These are phyloP conservation scores for Aspergillus oerlinghausenensis DNA, from an alignment of 2,329 filamentous ascomycete genomes.

Conservation along the genomic window DNA sequence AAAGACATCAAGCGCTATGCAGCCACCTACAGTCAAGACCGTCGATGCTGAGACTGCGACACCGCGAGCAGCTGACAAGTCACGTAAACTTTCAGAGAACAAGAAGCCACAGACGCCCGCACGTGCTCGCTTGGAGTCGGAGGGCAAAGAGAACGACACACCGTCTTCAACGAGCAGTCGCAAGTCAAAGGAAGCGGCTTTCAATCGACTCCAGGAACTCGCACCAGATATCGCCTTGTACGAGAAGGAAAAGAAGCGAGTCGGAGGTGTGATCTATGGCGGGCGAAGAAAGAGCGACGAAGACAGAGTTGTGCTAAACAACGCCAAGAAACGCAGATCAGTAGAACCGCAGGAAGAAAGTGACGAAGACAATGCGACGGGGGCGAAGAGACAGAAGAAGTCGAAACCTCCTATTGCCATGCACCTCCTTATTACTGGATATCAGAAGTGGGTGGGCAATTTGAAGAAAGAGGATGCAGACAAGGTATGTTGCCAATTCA, in stretches of 20 bases:
- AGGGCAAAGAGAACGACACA: slow-evolving; percentile 78
- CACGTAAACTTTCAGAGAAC: slow-evolving; percentile 24
- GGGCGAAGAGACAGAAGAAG: slow-evolving; percentile 60
- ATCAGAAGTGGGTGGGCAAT: slow-evolving; percentile 73
- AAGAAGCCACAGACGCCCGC: slow-evolving; percentile 50
- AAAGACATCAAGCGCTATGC: slow-evolving; percentile 16
- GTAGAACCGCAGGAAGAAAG: slow-evolving; percentile 46
- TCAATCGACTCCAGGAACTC: slow-evolving; percentile 69
- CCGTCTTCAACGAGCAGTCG: slow-evolving; percentile 72
- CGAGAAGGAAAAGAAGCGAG: slow-evolving; percentile 87
- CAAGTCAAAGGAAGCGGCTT: slow-evolving; percentile 81
- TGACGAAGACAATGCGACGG: slow-evolving; percentile 52
- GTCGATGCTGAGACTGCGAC: slow-evolving; percentile 20
- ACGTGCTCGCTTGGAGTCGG: slow-evolving; percentile 46
- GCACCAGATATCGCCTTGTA: slow-evolving; percentile 84
- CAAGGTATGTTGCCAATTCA: slow-evolving; percentile 55
- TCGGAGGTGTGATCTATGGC: slow-evolving; percentile 60
- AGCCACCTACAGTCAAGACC: slow-evolving; percentile 17
- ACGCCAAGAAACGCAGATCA: slow-evolving; percentile 41
- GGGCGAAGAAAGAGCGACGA: slow-evolving; percentile 45
- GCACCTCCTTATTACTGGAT: slow-evolving; percentile 77
- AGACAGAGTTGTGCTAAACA: slow-evolving; percentile 29
- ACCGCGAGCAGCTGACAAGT: slow-evolving; percentile 24
- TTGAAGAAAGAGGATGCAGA: slow-evolving; percentile 72
- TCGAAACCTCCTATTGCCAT: slow-evolving; percentile 62